Evolutionary conservation across 108 stramenopile genomes (phyloP).

Genomic region (Cyclotella distinguenda): DNA sequence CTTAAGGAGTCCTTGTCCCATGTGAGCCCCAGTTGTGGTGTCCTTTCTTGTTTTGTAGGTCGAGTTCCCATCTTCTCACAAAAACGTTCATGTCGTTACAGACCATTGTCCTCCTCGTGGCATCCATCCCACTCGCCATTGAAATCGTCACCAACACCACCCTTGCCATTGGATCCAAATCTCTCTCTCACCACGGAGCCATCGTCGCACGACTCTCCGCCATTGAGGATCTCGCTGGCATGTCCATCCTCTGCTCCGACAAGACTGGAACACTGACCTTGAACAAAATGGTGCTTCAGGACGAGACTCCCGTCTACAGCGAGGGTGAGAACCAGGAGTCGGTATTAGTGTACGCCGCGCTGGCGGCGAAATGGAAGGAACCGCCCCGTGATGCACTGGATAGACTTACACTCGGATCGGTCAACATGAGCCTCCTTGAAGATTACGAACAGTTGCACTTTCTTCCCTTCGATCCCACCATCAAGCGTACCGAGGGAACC

Average conservation of each 20-base stretch:
- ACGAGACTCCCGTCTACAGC: constrained; percentile 53
- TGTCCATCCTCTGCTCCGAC: constrained; percentile 83
- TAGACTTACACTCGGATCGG: constrained; percentile 48
- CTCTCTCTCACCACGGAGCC: constrained; percentile 63
- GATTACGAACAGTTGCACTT: constrained; percentile 57
- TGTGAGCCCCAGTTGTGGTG: background rate
- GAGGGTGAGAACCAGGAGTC: constrained; percentile 52
- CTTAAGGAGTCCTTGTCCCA: constrained; percentile 47
- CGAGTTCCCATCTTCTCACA: background rate
- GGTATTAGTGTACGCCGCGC: constrained; percentile 58
- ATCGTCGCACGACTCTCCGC: constrained; percentile 78
- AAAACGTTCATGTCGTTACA: background rate
- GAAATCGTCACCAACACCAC: constrained; percentile 79
- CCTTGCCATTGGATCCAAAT: constrained; percentile 73
- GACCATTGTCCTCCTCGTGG: constrained; percentile 75
- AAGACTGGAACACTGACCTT: constrained; percentile 88
- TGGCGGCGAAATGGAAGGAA: constrained; percentile 68
- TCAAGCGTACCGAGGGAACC: constrained; percentile 76
- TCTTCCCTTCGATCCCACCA: constrained; percentile 76
- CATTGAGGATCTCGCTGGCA: constrained; percentile 81
- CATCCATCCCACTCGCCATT: constrained; percentile 82
- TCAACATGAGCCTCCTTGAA: constrained; percentile 41
- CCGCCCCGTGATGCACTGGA: constrained; percentile 67
- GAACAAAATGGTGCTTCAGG: constrained; percentile 71
- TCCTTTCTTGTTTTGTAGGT: background rate